Base-by-base conservation (phyloP, 1,284 basidiomycete genomes). In the Ganoderma sinense region DNA sequence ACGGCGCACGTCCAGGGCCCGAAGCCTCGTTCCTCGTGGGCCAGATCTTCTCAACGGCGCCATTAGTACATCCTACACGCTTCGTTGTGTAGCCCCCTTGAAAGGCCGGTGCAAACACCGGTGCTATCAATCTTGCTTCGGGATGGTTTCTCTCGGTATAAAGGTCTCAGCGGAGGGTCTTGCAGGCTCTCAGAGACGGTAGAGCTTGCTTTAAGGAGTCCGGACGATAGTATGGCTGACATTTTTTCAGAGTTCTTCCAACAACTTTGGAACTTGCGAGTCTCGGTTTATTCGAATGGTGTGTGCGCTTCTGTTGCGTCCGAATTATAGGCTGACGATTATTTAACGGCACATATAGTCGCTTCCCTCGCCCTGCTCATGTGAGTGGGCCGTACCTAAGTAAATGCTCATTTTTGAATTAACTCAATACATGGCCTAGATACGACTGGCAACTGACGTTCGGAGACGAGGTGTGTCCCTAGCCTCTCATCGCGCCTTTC, bases 361-460 rank as follows among this genome's bases (percentile, higher is more conserved):
- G 56, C 56, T 39, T 59, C 56, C 6, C 56, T 59, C 20, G 56
- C 56, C 7, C 36, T 59, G 7, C 56, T 59, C 33, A 20, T 59
- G 56, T 59, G n/a, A n/a, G 56, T 29, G 23, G 4, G 11, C 20
- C 23, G 23, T 26, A 26, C 31, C 16, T 7, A 39, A 7, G 36
- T 39, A 39, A 11, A 39, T 33, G 31, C 53, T 56, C 16, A 2
- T 14, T 3, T 7, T 10, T 3, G 29, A 16, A 33, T 10, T 33
- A 18, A 56, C 16, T 31, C 2, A 20, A 56, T 39, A 11, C 3
- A 20, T 20, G 6, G 2, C 56, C 20, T 11, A 59, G 56, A 20
- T 59, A 59, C n/a, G 56, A 59, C 33, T 59, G 56, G 56, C 56
- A 59, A 23, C 56, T 59, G 56, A 59, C 56, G 56, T 59, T 59